phyloP scores from a whole-genome alignment of 225 moss, liverwort and hornwort species.

The Marchantia polymorpha region DNA sequence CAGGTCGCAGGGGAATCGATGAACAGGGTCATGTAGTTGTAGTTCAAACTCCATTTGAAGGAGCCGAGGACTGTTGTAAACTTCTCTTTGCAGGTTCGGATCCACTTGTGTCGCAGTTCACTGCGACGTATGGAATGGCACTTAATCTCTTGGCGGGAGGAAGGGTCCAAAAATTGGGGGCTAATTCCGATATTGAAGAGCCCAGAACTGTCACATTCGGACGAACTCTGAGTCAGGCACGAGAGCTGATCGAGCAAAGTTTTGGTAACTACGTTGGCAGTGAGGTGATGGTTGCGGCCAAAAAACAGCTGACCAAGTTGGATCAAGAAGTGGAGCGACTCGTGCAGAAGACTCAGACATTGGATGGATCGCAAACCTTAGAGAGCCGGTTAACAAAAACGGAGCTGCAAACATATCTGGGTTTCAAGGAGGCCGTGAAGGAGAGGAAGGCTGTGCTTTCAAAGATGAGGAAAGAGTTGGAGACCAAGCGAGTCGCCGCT shows the following conservation, averaged over 20 bases:
- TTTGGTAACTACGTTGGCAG: conserved; percentile 97
- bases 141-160: conserved; percentile 93
- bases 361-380: conserved; percentile 46
- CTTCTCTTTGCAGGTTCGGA: conserved; percentile 87
- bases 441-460: conserved; percentile 27
- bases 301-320: conserved; percentile 70
- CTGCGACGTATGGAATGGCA: conserved; percentile 99
- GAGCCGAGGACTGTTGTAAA: conserved; percentile 90
- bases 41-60: conserved; percentile 94
- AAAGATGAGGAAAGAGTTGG: conserved; percentile 35
- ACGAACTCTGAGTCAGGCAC: conserved; percentile 76
- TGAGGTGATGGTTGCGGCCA: conserved; percentile 87
- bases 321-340: conserved; percentile 59
- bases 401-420: conserved; percentile 63
- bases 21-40: conserved; percentile 85
- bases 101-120: conserved; percentile 91
- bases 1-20: conserved; percentile 94
- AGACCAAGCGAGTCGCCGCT: conserved; percentile 50
- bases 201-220: conserved; percentile 51
- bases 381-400: conserved; percentile 60
- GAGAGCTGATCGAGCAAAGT: conserved; percentile 91
- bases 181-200: conserved; percentile 40
- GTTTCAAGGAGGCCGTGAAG: conserved; percentile 56
- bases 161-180: conserved; percentile 54
- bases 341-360: conserved; percentile 49